Evolutionary conservation across 2,329 filamentous ascomycete species (phyloP).

Genomic region (Trichoderma sp.): DNA sequence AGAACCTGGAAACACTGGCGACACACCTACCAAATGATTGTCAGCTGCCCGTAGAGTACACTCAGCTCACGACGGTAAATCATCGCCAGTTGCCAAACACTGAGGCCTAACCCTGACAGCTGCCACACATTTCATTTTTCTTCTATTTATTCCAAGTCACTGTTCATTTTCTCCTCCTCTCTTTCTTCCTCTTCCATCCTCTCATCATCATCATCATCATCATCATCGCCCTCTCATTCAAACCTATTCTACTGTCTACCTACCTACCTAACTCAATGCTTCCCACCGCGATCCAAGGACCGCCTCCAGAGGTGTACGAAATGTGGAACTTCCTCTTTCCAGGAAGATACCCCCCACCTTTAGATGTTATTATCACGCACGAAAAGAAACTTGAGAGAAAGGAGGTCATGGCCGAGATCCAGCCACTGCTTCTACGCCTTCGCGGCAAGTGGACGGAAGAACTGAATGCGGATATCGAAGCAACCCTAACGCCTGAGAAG

Average conservation of each 20-base stretch:
- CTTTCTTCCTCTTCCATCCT: background rate
- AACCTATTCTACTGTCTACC: background rate
- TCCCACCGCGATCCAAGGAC: no score
- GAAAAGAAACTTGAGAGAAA: background rate
- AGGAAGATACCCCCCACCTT: no score
- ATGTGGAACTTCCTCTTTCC: no score
- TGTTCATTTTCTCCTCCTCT: no score
- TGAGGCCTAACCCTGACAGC: background rate
- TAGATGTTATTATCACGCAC: no score
- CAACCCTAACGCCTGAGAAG: background rate
- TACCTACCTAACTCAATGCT: background rate
- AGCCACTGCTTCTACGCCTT: background rate
- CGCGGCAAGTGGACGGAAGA: background rate
- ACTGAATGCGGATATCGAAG: background rate
- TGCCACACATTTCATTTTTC: background rate
- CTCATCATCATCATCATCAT: no score
- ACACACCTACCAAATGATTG: background rate
- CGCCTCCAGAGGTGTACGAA: no score
- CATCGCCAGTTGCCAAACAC: background rate
- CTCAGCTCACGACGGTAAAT: background rate
- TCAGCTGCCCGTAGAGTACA: background rate
- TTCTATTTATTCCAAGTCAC: background rate
- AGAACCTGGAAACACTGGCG: no score
- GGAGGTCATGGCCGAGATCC: background rate
- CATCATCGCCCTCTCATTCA: background rate